A percentile compares a stretch with the other conserved stretches of the same genome.
phyloP scores from a whole-genome alignment of 805 yeast genomes.

The Dipodascopsis uninucleata region DNA sequence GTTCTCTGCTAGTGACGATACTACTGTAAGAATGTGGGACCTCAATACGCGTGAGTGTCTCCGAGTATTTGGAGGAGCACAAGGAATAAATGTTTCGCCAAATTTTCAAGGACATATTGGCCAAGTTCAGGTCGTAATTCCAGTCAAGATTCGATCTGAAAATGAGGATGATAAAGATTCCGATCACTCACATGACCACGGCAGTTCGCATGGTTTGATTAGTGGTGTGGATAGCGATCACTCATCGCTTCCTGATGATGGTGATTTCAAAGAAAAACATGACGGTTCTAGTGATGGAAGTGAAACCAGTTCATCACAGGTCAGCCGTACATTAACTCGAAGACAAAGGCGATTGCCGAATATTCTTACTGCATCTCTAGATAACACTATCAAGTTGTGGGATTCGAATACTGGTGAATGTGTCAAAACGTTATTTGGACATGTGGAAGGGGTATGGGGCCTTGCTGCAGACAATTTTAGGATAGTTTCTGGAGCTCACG shows the following conservation, averaged over 20 bases:
- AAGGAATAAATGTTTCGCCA: neutral
- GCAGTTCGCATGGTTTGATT: slow-evolving; percentile 2
- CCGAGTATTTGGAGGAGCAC: slow-evolving; percentile 58
- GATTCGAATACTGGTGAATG: slow-evolving; percentile 84
- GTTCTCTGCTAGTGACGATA: slow-evolving; percentile 86
- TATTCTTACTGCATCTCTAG: slow-evolving; percentile 74
- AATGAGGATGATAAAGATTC: slow-evolving; percentile 32
- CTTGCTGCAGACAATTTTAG: slow-evolving; percentile 94
- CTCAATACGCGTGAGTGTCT: slow-evolving; percentile 73
- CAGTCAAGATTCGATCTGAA: slow-evolving; percentile 65
- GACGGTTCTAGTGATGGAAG: slow-evolving; percentile 10
- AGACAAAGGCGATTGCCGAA: slow-evolving; percentile 13
- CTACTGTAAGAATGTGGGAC: slow-evolving; percentile 94
- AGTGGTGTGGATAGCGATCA: too few relatives aligned
- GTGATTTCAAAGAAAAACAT: slow-evolving; percentile 20
- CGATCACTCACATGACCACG: slow-evolving; percentile 15
- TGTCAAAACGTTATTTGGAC: slow-evolving; percentile 92
- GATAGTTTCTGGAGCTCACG: slow-evolving; percentile 92
- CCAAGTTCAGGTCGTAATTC: slow-evolving; percentile 89
- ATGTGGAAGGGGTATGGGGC: slow-evolving; percentile 97
- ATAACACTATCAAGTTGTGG: slow-evolving; percentile 95
- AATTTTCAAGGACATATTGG: slow-evolving; percentile 71
- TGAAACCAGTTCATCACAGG: slow-evolving; percentile 9
- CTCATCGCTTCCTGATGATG: slow-evolving; percentile 15
- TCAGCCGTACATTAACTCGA: slow-evolving; percentile 4